Evolutionary conservation across 2,329 filamentous ascomycete species (phyloP), one percentile per base, ranked within the genome.

Genomic region (Calycina herbarum): DNA sequence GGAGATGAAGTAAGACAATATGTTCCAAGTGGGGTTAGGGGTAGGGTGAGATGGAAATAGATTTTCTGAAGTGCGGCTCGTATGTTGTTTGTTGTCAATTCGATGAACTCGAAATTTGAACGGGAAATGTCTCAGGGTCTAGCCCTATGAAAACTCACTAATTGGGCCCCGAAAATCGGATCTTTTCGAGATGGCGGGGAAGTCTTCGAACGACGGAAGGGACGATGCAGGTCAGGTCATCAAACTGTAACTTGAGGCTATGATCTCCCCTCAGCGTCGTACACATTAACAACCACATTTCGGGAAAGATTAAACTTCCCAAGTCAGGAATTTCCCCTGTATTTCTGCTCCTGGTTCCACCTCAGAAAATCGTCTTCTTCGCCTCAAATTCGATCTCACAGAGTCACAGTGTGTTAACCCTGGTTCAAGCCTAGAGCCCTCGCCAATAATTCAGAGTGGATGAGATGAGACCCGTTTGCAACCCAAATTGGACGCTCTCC

Each of bases 41-140:
- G 45, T 51, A n/a, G 48, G 20, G 48, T 54, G n/a, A 27, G 48
- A 54, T 27, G 48, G 20, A 54, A 54, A 54, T 54, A 24, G 48
- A 54, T 13, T 54, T 54, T 27, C 20, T 54, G 20, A 8, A 27
- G n/a, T 51, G 48, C 38, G 38, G 38, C 38, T 40, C 38, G 38
- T 40, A 40, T 17, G 38, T 40, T 40, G 11, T 15, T 40, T 40
- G 35, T 15, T 40, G 11, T 40, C 38, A 40, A 40, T 17, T 40
- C 38, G 38, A 40, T 15, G 38, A 40, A 11, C 11, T 40, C 35
- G 11, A 40, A 40, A 40, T 40, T 40, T 10, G 35, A 13, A 2
- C 38, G 38, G 38, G 38, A 40, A 40, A 40, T 40, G 5, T 40
- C 13, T 40, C 4, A 40, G 38, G 38, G 38, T 17, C 38, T 40